Evolutionary conservation across 192 early-diverging fungal genomes (phyloP).

Genomic region (Paraglomus brasilianum): DNA sequence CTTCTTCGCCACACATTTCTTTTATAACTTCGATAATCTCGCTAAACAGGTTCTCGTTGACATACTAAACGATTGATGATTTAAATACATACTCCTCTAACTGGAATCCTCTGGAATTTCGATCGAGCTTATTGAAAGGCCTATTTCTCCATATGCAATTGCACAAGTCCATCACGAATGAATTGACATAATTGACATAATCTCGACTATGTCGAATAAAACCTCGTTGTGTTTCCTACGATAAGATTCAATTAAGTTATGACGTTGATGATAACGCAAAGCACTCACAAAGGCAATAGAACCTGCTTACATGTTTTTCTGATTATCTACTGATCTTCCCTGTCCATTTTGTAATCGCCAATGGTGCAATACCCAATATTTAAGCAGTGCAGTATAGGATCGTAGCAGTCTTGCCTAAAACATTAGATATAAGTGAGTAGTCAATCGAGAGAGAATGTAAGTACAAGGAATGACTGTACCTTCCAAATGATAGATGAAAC

Average conservation of each 20-base stretch:
- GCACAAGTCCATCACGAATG: constrained; percentile 54
- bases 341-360: no score
- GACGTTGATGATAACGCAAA: no score
- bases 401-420: constrained; percentile 43
- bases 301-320: no score
- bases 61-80: not conserved
- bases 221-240: constrained; percentile 18
- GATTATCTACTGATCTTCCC: no score
- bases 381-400: constrained; percentile 39
- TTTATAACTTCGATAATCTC: constrained; percentile 3
- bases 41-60: not conserved
- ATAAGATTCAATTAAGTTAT: no score
- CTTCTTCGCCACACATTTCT: not conserved
- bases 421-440: no score
- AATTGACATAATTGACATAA: constrained; percentile 52
- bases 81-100: constrained; percentile 39
- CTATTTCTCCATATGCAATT: constrained; percentile 49
- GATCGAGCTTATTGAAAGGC: constrained; percentile 42
- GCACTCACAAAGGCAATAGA: no score
- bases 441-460: no score
- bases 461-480: constrained; percentile 32
- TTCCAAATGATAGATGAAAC: constrained; percentile 49
- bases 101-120: constrained; percentile 40
- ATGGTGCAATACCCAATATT: constrained; percentile 47
- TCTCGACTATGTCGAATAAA: constrained; percentile 37